These are phyloP conservation scores for Starmera pachycereana DNA, from an alignment of 805 yeast genomes.

Conservation along the genomic window DNA sequence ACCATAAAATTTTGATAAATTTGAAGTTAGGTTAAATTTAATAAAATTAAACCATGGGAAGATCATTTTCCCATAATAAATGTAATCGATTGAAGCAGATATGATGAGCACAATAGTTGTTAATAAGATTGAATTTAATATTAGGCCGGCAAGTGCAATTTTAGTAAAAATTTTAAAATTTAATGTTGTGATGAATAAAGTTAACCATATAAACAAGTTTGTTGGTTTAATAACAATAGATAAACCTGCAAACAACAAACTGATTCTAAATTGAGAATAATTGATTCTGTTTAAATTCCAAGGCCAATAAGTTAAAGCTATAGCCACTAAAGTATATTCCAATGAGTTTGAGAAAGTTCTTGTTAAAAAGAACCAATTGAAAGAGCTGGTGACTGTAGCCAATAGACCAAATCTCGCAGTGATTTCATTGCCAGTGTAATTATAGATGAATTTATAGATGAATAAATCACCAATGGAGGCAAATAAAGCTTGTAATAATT, in stretches of 20 bases:
- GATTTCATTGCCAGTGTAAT: constrained; percentile 21
- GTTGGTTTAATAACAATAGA: constrained; percentile 79
- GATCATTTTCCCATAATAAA: constrained; percentile 44
- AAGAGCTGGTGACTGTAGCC: constrained; percentile 52
- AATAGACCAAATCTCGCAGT: constrained; percentile 33
- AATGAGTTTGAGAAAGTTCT: constrained; percentile 81
- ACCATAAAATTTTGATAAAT: constrained; percentile 79
- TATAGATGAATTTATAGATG: constrained; percentile 36
- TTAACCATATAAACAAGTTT: constrained; percentile 65
- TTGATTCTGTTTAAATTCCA: constrained; percentile 28
- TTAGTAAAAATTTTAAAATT: constrained; percentile 5
- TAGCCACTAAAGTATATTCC: constrained; percentile 61
- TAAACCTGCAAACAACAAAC: constrained; percentile 44
- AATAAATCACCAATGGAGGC: constrained; percentile 67
- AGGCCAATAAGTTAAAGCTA: constrained; percentile 67
- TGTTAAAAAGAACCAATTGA: constrained; percentile 73
- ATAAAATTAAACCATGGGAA: constrained; percentile 63
- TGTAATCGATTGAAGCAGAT: constrained; percentile 41
- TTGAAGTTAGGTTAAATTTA: constrained; percentile 66
- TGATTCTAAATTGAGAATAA: constrained; percentile 17
- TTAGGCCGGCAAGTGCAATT: constrained; percentile 1
- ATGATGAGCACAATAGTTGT: constrained; percentile 21
- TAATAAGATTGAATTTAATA: constrained; percentile 13
- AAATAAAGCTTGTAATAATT: constrained; percentile 53
- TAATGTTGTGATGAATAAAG: constrained; percentile 5